Base-by-base conservation (phyloP, 2,329 filamentous ascomycete genomes). In the Penicillium fuscoglaucum region DNA sequence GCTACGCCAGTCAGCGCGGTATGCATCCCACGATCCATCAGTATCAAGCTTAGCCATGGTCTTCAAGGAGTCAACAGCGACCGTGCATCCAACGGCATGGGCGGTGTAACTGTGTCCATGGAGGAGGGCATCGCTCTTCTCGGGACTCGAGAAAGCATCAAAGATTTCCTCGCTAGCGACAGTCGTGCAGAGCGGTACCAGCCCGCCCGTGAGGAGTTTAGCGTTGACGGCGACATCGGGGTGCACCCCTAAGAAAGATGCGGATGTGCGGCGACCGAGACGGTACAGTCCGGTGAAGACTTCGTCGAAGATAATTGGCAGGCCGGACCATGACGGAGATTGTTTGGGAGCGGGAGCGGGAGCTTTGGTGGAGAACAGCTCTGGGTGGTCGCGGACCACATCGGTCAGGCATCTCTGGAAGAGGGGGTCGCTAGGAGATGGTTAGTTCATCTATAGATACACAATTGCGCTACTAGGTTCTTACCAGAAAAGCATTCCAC, bases 41-140 rank as follows among this genome's bases (percentile, higher is more conserved):
- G 66, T 65, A 3, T 90, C 85, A 78, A 91, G 83, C 1, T 74
- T 68, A 45, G 79, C 72, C 81, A 93, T 84, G 40, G 80, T 80
- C 9, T 74, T 71, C 9, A 96, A 71, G 1, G 86, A 87, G 51
- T 85, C 84, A n/a, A 88, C 79, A 0, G 89, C 91, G 0, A 96
- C 90, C 45, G 88, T 84, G 66, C 90, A 96, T 0, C 91, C 91
- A 1, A 95, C 83, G 0, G 91, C 83, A 72, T 96, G 90, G 0
- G 91, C 91, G 0, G 91, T 96, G 74, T 96, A 96, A 72, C 90
- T 93, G 71, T 96, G 91, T 0, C 91, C 91, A 66, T 96, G 91
- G 4, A 96, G 78, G 6, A 96, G 75, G 0, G 91, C 91, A 64
- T 93, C 90, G 0, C 84, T 86, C 76, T 95, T 96, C 49, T 91